Evolutionary conservation across 148 eudicot species (phyloP), one percentile per base, ranked within the genome.

Genomic region (Camellia lanceoleosa): DNA sequence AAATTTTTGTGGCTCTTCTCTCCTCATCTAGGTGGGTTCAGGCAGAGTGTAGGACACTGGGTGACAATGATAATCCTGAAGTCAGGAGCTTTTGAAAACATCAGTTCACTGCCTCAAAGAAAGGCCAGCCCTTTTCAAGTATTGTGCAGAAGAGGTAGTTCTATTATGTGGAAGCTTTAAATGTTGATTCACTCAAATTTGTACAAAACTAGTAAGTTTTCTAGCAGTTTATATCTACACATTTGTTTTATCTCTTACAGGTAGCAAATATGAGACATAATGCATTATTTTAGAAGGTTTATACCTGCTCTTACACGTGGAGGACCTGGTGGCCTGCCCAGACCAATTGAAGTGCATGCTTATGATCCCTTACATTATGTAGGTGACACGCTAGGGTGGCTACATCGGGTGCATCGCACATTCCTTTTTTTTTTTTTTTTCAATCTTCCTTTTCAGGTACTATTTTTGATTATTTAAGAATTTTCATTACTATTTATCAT

Each of bases 261-360:
- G 95, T 96, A 7, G 99, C 98, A 85, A 96, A 96, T 87, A 91
- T 93, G 98, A 93, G 99, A 78, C 99, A 96, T 78, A 92, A 93
- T 74, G 98, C 99, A 74, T 78, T 96, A 77, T 96, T 96, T 30
- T 76, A 89, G 98, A 88, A 92, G 97, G 86, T 96, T 96, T 86
- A 93, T 96, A 71, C 93, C 94, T 76, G 99, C 99, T 83, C 95
- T 96, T 83, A 96, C 99, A 70, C 99, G 99, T 86, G 99, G 99
- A 78, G 99, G 99, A 81, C 99, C 99, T 80, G 95, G 98, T 80
- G 99, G 99, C 78, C 82, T 96, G 86, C 99, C 99, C 80, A 90
- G 99, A 85, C 98, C 99, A 85, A 96, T 96, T 82, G 99, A 96
- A 88, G 95, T 96, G 59, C 98, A 96, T 88, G 99, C 99, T 68